These are phyloP conservation scores for Aspergillus sparsus DNA, from an alignment of 495 filamentous ascomycete genomes.

Conservation along the genomic window DNA sequence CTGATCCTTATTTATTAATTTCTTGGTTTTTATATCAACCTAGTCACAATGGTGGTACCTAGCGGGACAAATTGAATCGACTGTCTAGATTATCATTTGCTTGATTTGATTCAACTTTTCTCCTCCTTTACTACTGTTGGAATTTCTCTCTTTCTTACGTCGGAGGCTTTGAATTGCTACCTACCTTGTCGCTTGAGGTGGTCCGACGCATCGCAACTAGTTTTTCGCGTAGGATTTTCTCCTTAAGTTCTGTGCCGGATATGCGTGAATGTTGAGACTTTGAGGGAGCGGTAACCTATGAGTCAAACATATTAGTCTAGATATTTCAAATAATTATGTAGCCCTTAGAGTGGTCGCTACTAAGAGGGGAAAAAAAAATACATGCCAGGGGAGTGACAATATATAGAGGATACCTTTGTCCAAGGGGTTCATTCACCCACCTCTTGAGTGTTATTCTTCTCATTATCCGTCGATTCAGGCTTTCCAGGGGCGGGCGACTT, in stretches of 20 bases:
- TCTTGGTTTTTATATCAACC: no score
- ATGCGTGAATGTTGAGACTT: slow-evolving; percentile 22
- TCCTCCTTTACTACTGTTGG: background rate
- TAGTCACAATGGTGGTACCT: no score
- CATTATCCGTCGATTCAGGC: slow-evolving; percentile 25
- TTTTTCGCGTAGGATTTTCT: slow-evolving; percentile 67
- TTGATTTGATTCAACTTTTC: background rate
- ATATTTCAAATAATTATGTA: background rate
- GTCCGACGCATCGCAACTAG: slow-evolving; percentile 55
- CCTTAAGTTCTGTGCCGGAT: slow-evolving; percentile 58
- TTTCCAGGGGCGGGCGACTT: slow-evolving; percentile 35
- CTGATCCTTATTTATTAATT: no score
- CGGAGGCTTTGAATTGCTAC: slow-evolving; percentile 18
- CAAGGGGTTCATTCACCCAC: slow-evolving; percentile 48
- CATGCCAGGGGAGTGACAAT: slow-evolving; percentile 1
- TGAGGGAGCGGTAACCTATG: background rate
- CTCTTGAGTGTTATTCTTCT: slow-evolving; percentile 41
- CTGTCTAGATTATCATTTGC: no score
- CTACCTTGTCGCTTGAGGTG: slow-evolving; percentile 33
- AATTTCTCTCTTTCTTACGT: background rate
- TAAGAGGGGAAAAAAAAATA: slow-evolving; percentile 3
- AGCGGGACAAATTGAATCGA: no score
- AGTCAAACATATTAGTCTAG: no score
- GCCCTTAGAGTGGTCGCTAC: background rate
- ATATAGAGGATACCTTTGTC: slow-evolving; percentile 17